Percentiles rank a stretch among this genome's conserved stretches.
Conservation (phyloP, 306 rosid species). For the Elaeagnus macrophylla region DNA sequence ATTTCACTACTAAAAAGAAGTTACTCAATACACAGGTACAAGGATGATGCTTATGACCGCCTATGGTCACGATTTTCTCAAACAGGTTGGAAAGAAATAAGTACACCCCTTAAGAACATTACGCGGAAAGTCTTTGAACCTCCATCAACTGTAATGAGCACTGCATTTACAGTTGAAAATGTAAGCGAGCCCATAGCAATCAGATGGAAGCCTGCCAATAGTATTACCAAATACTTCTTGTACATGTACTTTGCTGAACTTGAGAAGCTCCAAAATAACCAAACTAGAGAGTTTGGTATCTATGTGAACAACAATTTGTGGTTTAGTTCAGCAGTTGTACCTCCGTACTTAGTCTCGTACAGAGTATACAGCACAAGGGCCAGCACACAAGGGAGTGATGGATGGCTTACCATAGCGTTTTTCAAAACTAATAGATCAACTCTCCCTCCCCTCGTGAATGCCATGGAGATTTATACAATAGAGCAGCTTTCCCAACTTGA, state of each 20-base stretch:
- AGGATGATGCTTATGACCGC: too few species aligned
- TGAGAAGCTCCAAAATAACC: conserved; percentile 13
- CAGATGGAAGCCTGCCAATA: conserved; percentile 6
- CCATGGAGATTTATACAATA: conserved; percentile 26
- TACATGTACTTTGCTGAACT: conserved; percentile 56
- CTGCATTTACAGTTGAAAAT: conserved; percentile 21
- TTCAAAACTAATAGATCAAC: conserved; percentile 23
- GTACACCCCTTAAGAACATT: background rate
- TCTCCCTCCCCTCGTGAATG: conserved; percentile 56
- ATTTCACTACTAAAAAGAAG: too few species aligned
- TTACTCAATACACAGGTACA: too few species aligned
- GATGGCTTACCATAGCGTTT: conserved; percentile 12
- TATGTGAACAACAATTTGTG: conserved; percentile 21
- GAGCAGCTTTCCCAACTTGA: conserved; percentile 23
- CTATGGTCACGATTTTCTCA: too few species aligned
- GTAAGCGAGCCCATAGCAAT: conserved; percentile 9
- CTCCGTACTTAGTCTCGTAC: conserved; percentile 10
- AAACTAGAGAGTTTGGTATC: conserved; percentile 36
- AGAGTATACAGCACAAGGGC: conserved; percentile 8
- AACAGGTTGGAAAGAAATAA: background rate
- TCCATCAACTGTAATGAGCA: conserved; percentile 27
- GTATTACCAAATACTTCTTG: conserved; percentile 17
- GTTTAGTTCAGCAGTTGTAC: background rate
- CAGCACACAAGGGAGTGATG: background rate
- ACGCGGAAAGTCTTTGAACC: conserved; percentile 9